Evolutionary conservation across 1,284 basidiomycete genomes (phyloP).

Genomic region (Coniophora puteana): DNA sequence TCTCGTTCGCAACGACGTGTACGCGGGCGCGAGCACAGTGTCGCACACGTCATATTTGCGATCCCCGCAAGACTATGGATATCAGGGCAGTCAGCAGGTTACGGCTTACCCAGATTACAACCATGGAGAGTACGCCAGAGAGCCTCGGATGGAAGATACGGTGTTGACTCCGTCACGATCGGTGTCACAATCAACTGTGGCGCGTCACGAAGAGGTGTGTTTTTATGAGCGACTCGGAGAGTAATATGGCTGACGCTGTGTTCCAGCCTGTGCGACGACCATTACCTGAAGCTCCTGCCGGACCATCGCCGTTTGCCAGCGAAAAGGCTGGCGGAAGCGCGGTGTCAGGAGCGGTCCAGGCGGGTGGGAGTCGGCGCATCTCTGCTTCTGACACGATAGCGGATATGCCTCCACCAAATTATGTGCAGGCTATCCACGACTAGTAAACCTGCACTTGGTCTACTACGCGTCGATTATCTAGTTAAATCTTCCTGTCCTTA

Average conservation of each 20-base stretch:
- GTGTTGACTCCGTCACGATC: conserved; percentile 3
- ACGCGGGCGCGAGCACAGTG: no score
- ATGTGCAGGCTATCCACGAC: not conserved
- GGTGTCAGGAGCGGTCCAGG: no score
- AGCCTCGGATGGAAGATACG: conserved; percentile 3
- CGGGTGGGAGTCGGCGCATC: not conserved
- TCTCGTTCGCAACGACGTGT: conserved; percentile 12
- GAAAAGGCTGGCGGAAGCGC: no score
- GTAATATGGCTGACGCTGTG: conserved; percentile 6
- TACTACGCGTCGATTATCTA: no score
- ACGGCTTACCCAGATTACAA: not conserved
- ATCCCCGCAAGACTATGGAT: conserved; percentile 1
- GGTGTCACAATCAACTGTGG: conserved; percentile 16
- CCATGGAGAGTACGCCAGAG: conserved; percentile 10
- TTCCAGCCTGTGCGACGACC: conserved; percentile 11
- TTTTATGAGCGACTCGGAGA: not conserved
- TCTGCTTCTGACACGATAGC: not conserved
- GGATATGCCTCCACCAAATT: conserved; percentile 1
- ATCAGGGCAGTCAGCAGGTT: conserved; percentile 1
- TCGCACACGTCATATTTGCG: conserved; percentile 2
- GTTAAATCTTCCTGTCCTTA: no score
- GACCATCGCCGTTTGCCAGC: not conserved
- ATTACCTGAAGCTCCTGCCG: conserved; percentile 21
- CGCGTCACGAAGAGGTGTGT: conserved; percentile 5
- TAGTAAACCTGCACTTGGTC: no score